Evolutionary conservation across 2,329 filamentous ascomycete genomes (phyloP).

Genomic region (Monosporascus sp.): DNA sequence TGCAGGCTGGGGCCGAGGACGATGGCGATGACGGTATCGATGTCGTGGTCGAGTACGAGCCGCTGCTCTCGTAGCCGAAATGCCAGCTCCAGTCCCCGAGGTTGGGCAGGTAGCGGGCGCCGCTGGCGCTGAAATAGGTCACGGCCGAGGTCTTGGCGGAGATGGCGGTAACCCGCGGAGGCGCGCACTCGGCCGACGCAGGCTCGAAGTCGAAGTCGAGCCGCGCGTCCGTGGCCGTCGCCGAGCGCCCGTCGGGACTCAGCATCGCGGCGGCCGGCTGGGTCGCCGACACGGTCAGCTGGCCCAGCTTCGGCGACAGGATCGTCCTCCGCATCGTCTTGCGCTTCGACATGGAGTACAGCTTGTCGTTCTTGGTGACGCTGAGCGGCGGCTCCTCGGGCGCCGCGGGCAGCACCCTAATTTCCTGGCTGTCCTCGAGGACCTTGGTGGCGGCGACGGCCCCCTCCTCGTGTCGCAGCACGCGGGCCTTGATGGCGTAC

Average conservation of each 20-base stretch:
- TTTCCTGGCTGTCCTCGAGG: constrained; percentile 37
- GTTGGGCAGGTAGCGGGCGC: constrained; percentile 45
- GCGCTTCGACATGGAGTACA: constrained; percentile 45
- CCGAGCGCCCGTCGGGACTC: constrained; percentile 41
- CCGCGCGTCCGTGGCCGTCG: constrained; percentile 37
- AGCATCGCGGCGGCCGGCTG: constrained; percentile 48
- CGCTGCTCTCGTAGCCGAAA: constrained; percentile 35
- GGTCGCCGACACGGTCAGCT: constrained; percentile 38
- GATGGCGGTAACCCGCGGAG: constrained; percentile 45
- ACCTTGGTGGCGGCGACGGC: constrained; percentile 24
- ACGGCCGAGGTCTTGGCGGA: constrained; percentile 47
- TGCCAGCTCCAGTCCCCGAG: constrained; percentile 38
- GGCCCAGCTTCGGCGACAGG: constrained; percentile 46
- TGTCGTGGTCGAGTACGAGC: constrained; percentile 42
- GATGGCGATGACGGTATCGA: constrained; percentile 34
- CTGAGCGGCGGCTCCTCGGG: constrained; percentile 48
- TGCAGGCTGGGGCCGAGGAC: constrained; percentile 29
- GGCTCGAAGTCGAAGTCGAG: constrained; percentile 47
- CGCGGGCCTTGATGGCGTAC: constrained; percentile 47
- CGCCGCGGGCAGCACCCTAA: constrained; percentile 49
- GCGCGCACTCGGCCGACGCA: constrained; percentile 33
- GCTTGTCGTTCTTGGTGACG: constrained; percentile 41
- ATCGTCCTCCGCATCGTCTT: constrained; percentile 51
- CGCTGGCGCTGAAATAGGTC: constrained; percentile 47
- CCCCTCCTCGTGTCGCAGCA: constrained; percentile 28